Percentiles rank a stretch among this genome's conserved stretches.
Evolutionary conservation across 352 stramenopile species (phyloP).

Genomic region (Phytophthora pistaciae): DNA sequence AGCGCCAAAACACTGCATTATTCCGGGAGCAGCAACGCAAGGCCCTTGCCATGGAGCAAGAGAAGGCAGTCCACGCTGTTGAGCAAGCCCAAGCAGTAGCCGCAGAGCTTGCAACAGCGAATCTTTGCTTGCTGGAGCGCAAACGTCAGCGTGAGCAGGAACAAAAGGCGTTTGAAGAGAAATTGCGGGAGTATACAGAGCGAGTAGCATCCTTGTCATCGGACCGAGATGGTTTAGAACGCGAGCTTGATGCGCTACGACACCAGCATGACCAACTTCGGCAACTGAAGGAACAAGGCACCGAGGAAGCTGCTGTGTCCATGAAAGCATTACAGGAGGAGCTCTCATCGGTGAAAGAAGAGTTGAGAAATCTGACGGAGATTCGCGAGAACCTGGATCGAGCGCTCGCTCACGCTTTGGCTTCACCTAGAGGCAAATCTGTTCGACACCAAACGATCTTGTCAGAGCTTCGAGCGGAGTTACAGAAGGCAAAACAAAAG

Average conservation of each 20-base stretch:
- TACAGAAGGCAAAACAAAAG: constrained; percentile 67
- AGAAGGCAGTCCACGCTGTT: constrained; percentile 54
- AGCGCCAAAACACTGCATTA: constrained; percentile 47
- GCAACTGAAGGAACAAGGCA: constrained; percentile 1
- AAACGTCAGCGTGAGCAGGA: constrained; percentile 71
- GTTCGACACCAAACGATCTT: constrained; percentile 22
- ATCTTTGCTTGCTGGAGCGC: constrained; percentile 74
- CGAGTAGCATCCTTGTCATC: constrained; percentile 9
- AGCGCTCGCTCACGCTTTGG: constrained; percentile 31
- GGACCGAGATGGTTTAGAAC: constrained; percentile 12
- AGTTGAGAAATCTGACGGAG: constrained; percentile 28
- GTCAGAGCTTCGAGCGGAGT: constrained; percentile 47
- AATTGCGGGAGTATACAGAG: constrained; percentile 14
- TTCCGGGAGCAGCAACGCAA: constrained; percentile 52
- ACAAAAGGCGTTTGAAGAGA: constrained; percentile 34
- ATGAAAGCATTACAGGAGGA: constrained; percentile 18
- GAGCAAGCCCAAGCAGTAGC: constrained; percentile 48
- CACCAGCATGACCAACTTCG: constrained; percentile 21
- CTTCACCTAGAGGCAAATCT: constrained; percentile 24
- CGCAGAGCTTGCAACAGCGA: constrained; percentile 72
- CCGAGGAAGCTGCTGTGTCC: constrained; percentile 7
- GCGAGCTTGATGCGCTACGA: constrained; percentile 19
- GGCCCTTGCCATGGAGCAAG: constrained; percentile 46
- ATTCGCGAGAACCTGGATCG: constrained; percentile 35
- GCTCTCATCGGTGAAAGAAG: constrained; percentile 19